Evolutionary conservation across 2,329 filamentous ascomycete genomes (phyloP).

Genomic region (Xylogone sp.): DNA sequence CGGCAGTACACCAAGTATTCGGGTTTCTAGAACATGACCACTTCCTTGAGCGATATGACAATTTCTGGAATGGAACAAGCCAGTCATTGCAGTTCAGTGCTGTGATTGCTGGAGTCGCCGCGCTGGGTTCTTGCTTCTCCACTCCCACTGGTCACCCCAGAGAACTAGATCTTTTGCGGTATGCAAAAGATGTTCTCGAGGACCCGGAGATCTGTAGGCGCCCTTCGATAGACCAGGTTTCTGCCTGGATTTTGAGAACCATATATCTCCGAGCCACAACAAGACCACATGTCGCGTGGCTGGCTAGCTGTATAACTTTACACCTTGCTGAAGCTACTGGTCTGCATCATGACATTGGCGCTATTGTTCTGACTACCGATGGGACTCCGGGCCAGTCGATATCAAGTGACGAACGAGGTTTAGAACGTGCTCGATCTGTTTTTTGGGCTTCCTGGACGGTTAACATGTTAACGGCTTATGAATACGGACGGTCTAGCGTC

Average conservation of each 20-base stretch:
- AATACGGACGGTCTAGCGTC: constrained; percentile 29
- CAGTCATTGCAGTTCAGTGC: constrained; percentile 28
- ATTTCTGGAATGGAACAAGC: constrained; percentile 27
- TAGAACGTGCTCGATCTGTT: constrained; percentile 20
- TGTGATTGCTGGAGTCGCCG: constrained; percentile 27
- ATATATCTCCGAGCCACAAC: constrained; percentile 24
- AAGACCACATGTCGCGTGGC: constrained; percentile 21
- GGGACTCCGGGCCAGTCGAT: not conserved
- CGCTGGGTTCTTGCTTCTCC: constrained; percentile 30
- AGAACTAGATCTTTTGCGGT: constrained; percentile 24
- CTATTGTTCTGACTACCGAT: constrained; percentile 15
- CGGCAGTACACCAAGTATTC: constrained; percentile 28
- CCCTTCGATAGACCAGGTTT: constrained; percentile 16
- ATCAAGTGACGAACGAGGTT: constrained; percentile 6
- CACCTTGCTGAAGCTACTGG: constrained; percentile 25
- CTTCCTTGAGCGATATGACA: constrained; percentile 18
- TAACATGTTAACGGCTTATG: constrained; percentile 29
- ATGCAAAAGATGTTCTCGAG: constrained; percentile 20
- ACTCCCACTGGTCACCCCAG: constrained; percentile 7
- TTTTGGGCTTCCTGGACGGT: constrained; percentile 26
- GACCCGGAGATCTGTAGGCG: constrained; percentile 14
- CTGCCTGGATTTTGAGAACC: constrained; percentile 21
- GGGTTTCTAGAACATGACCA: constrained; percentile 26
- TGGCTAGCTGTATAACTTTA: constrained; percentile 20
- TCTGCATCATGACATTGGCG: constrained; percentile 25